Evolutionary conservation across 805 yeast genomes (phyloP).

Genomic region (Saturnispora dispora): DNA sequence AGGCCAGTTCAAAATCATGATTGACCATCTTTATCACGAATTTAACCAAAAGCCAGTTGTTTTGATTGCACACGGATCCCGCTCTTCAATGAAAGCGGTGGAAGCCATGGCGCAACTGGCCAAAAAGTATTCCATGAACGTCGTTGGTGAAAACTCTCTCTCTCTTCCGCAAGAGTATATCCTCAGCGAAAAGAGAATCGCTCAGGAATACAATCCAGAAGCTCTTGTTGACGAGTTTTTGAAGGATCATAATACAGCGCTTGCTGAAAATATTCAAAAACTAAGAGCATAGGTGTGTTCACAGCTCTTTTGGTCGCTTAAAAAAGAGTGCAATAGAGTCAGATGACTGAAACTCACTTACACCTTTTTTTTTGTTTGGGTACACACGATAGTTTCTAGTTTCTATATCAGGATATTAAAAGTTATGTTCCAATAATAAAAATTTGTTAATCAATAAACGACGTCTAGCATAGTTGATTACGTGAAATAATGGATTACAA

Average conservation of each 20-base stretch:
- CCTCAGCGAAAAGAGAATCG: background rate
- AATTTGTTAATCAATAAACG: no score
- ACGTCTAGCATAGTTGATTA: no score
- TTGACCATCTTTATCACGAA: constrained; percentile 10
- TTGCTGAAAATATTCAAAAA: background rate
- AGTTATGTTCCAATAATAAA: no score
- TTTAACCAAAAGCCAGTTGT: constrained; percentile 7
- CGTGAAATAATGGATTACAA: no score
- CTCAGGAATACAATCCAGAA: constrained; percentile 4
- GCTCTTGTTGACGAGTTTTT: constrained; percentile 5
- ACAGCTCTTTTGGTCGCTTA: background rate
- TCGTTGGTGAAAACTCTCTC: constrained; percentile 5
- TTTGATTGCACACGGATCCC: constrained; percentile 2
- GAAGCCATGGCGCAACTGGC: constrained; percentile 2
- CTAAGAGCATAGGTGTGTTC: background rate
- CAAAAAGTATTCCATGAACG: constrained; percentile 3
- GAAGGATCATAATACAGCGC: constrained; percentile 3
- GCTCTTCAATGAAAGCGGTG: background rate
- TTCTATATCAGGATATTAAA: no score
- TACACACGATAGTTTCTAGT: no score
- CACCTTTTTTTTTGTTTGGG: background rate
- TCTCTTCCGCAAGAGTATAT: constrained; percentile 6
- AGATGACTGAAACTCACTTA: background rate
- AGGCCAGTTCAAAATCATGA: constrained; percentile 10
- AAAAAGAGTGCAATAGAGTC: background rate